A percentile compares a stretch with the other conserved stretches of the same genome.
Conservation (phyloP, 1,284 basidiomycete species). For the Sanghuangporus weigelae region DNA sequence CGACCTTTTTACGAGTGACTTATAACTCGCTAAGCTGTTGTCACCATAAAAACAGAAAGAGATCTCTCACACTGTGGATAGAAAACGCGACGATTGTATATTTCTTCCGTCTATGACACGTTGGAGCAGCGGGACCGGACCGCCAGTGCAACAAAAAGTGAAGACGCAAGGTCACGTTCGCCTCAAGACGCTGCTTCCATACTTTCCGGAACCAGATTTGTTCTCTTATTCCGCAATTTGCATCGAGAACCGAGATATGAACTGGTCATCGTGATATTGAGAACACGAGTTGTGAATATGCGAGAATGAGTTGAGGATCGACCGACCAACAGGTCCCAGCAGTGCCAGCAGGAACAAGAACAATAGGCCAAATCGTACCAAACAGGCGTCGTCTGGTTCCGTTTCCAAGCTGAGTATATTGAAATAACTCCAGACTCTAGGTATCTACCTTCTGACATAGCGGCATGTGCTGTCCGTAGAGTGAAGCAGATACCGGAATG, state of each 20-base stretch:
- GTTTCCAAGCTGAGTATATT: neutral
- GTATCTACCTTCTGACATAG: neutral
- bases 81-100: too few species aligned
- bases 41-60: neutral
- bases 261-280: neutral
- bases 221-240: neutral
- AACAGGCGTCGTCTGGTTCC: neutral
- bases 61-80: neutral
- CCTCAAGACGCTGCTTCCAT: neutral
- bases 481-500: too few species aligned
- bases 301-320: too few species aligned
- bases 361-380: neutral
- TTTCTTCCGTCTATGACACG: neutral
- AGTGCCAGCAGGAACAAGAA: too few species aligned
- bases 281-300: neutral
- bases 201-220: neutral
- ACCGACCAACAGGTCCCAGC: too few species aligned
- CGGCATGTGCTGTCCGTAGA: too few species aligned
- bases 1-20: neutral
- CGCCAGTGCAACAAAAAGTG: neutral
- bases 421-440: neutral
- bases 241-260: neutral
- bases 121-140: neutral
- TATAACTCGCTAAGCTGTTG: neutral
- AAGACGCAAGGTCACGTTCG: neutral